Base-by-base conservation (phyloP, 2,329 filamentous ascomycete species). In the Dactylella cylindrospora region DNA sequence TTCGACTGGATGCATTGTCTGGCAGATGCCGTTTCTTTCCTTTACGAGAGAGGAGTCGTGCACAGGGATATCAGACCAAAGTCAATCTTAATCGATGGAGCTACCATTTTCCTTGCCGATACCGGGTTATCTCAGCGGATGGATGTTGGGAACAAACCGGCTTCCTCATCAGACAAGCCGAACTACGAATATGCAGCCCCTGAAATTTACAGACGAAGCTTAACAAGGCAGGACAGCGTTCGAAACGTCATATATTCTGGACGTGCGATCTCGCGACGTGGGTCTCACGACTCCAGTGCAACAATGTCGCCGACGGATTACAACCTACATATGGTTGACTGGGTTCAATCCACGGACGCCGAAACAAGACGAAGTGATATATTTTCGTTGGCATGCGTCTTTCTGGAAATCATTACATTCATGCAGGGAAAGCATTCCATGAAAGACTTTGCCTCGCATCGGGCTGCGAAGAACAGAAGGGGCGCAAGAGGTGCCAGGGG, bases 1-100 rank as follows among this genome's bases (percentile, higher is more conserved):
- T 76, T 88, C 70, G 84, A 86, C 70, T 90, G 86, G 86, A 80
- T 89, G 68, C 82, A 86, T 68, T 90, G 86, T 70, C 77, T 90
- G 2, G 77, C 79, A 32, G 84, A 88, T 70, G 83, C 84, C 1
- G 70, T 89, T n/a, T 80, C 83, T 47, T 85, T 80, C 64, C 73
- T 90, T 2, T 85, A 90, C 69, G 78, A 77, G 64, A 78, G 78
- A 38, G 81, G 83, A 1, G 77, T 81, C 20, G 79, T 80, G 1
- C 85, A 90, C 67, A 79, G 80, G 22, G 82, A 81, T 39, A 87
- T 90, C 70, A 82, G 81, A 60, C 86, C 85, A 1, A 85, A 84
- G 0, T 86, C 84, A 8, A 78, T 31, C 76, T 76, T 86, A 67
- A 80, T 89, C 66, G 81, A 84, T 67, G 75, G 77, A 54, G 76